Evolutionary conservation across 768 basidiomycete genomes (phyloP), one percentile per base, ranked within the genome.

Genomic region (Roridomyces roridus): DNA sequence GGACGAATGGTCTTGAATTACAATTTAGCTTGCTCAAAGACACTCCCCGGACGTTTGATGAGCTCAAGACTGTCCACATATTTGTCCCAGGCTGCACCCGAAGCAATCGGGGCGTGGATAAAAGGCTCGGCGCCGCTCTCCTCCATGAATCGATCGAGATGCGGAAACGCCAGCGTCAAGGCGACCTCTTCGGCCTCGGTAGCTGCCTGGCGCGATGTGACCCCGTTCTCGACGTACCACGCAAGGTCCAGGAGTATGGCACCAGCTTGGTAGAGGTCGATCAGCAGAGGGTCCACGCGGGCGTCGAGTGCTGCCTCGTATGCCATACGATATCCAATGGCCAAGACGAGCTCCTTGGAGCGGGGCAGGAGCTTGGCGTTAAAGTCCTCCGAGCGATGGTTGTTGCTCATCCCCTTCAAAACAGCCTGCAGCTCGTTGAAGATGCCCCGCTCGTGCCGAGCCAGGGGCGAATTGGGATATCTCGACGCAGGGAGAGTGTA

Each of bases 241-340:
- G 66, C 64, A 18, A 67, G 56, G 49, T 74, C 72, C 12, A 58
- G 31, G 3, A 26, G 29, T 6, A 74, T 52, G 17, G 59, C 63
- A 42, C 55, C 57, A 7, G 65, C 61, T 31, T 65, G 62, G 59
- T 69, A 75, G 1, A 73, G 55, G 35, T 67, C 63, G 26, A 72
- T 49, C 11, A 75, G 62, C 1, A 14, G 26, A 6, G 55, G 62
- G 2, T 56, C 42, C n/a, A 74, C 70, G 9, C 57, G 60, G 5
- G 66, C 68, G 15, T 64, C 64, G 42, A 71, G 46, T 2, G 74
- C 71, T 5, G 72, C 72, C 23, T 75, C 74, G 60, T 71, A 73
- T 6, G 74, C 74, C 70, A 74, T 71, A 3, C 74, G 70, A 31
- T 71, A 67, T 5, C 72, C 74, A 31, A 75, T 72, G 6, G 73